A percentile compares a stretch with the other conserved stretches of the same genome.
Evolutionary conservation across 1,284 basidiomycete genomes (phyloP).

Genomic region (Blastosporella zonata): DNA sequence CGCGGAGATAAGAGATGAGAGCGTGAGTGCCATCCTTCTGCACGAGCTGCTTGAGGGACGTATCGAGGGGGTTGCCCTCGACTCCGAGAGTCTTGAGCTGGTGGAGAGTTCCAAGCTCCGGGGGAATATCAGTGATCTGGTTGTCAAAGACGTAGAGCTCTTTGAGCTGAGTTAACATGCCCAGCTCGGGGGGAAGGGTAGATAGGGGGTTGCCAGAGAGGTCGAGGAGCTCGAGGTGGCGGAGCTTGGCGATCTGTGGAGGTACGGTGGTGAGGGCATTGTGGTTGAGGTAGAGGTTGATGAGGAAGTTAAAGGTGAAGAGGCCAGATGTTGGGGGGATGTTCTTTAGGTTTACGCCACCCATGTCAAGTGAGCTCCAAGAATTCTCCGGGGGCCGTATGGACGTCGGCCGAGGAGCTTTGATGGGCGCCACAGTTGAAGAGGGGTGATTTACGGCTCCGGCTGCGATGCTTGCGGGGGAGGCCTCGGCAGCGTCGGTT

Average conservation of each 20-base stretch:
- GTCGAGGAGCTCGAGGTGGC: slow-evolving; percentile 89
- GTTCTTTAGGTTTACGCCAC: slow-evolving; percentile 91
- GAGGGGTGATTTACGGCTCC: slow-evolving; percentile 64
- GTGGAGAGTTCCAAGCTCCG: slow-evolving; percentile 88
- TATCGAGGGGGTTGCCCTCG: slow-evolving; percentile 93
- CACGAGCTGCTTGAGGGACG: slow-evolving; percentile 73
- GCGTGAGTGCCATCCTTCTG: slow-evolving; percentile 93
- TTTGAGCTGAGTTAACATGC: slow-evolving; percentile 87
- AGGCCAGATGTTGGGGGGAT: slow-evolving; percentile 80
- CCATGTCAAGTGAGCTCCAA: slow-evolving; percentile 96
- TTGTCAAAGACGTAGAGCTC: slow-evolving; percentile 98
- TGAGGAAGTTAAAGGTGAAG: slow-evolving; percentile 92
- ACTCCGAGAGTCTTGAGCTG: slow-evolving; percentile 93
- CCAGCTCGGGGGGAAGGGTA: slow-evolving; percentile 83
- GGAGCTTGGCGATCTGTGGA: slow-evolving; percentile 80
- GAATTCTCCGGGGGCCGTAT: slow-evolving; percentile 64
- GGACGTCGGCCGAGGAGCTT: slow-evolving; percentile 56
- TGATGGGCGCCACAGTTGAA: slow-evolving; percentile 67
- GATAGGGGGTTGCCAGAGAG: slow-evolving; percentile 87
- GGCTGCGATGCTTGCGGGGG: slow-evolving; percentile 27
- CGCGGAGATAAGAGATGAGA: slow-evolving; percentile 86
- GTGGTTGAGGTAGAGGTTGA: slow-evolving; percentile 96
- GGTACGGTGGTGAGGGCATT: slow-evolving; percentile 85
- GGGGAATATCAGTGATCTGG: slow-evolving; percentile 79
- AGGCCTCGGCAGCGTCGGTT: slow-evolving; percentile 38